Base-by-base conservation (phyloP, 2,329 filamentous ascomycete species). In the Colletotrichum camelliae region DNA sequence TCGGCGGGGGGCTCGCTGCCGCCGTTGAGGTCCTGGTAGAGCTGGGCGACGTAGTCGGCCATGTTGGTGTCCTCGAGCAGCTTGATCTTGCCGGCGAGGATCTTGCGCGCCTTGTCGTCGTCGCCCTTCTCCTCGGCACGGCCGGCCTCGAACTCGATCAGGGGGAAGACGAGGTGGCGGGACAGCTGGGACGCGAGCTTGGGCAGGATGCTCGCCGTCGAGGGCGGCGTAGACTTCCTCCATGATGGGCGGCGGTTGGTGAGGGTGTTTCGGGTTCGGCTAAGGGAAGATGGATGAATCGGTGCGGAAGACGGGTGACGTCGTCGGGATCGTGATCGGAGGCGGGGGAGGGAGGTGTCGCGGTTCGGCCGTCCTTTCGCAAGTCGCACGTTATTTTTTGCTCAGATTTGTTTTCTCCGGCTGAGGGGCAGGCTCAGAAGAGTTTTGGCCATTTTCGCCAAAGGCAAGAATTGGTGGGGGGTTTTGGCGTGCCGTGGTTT, bases 11-110 rank as follows among this genome's bases (percentile, higher is more conserved):
- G 88, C 77, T 95, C 91, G 76, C 94, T 90, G 78, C 95, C 91
- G 81, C 93, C 91, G 88, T 98, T 93, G 79, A 99, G 92, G 83
- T 98, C 94, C 84, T 94, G 94, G 90, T 98, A 95, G 80, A 99
- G 89, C 82, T 94, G 94, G 83, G 96, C 96, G 70, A 98, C 95
- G 85, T 98, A 99, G 87, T 99, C 97, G 82, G 94, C 97, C 97
- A 99, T 99, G 90, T 98, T 98, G 82, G 97, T 98, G 85, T 96
- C 93, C 89, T 98, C 96, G 80, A 99, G 92, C 75, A 99, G 93
- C 87, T 96, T 94, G 86, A 96, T 98, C 87, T 98, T 98, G 81
- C 96, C 93, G 84, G 94, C 92, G 78, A 94, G 93, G 81, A 98
- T 93, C 85, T 96, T 93, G 81, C 89, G 89, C 72, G 91, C 87